Conservation (phyloP, 495 filamentous ascomycete genomes). For the Clavariopsis aquatica region DNA sequence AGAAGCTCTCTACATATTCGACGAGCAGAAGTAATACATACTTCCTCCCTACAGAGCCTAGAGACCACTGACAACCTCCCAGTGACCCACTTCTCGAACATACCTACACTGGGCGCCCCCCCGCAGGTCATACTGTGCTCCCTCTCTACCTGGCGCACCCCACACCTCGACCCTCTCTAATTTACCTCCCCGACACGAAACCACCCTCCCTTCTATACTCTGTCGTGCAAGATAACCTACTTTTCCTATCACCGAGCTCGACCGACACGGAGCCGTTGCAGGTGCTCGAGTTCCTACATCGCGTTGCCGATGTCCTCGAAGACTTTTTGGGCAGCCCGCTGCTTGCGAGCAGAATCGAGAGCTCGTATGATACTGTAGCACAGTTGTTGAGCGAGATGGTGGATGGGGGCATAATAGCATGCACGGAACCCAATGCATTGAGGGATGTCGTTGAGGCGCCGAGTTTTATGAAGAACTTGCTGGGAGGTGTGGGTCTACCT, state of each 20-base stretch:
- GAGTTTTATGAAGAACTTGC: constrained; percentile 81
- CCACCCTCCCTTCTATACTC: constrained; percentile 92
- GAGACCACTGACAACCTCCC: constrained; percentile 39
- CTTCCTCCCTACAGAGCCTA: constrained; percentile 24
- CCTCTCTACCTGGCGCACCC: constrained; percentile 86
- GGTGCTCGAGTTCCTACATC: constrained; percentile 93
- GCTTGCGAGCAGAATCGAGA: constrained; percentile 79
- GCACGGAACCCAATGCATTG: constrained; percentile 90
- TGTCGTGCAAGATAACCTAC: constrained; percentile 78
- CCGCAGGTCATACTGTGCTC: constrained; percentile 72
- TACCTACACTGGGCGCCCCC: constrained; percentile 71
- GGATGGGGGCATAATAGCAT: constrained; percentile 85
- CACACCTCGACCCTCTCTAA: constrained; percentile 77
- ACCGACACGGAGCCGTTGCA: constrained; percentile 89
- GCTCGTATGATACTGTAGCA: constrained; percentile 89
- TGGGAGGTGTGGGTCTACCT: constrained; percentile 84
- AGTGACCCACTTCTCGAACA: constrained; percentile 68
- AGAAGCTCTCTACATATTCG: constrained; percentile 94
- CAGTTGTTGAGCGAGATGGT: constrained; percentile 95
- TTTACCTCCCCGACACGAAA: constrained; percentile 76
- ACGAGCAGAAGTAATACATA: constrained; percentile 74
- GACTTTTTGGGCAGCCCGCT: constrained; percentile 93
- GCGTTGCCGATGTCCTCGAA: constrained; percentile 88
- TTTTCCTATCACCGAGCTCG: constrained; percentile 81
- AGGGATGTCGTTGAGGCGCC: constrained; percentile 90